Evolutionary conservation across 1,284 basidiomycete species (phyloP).

Genomic region (Puccinia coronata): DNA sequence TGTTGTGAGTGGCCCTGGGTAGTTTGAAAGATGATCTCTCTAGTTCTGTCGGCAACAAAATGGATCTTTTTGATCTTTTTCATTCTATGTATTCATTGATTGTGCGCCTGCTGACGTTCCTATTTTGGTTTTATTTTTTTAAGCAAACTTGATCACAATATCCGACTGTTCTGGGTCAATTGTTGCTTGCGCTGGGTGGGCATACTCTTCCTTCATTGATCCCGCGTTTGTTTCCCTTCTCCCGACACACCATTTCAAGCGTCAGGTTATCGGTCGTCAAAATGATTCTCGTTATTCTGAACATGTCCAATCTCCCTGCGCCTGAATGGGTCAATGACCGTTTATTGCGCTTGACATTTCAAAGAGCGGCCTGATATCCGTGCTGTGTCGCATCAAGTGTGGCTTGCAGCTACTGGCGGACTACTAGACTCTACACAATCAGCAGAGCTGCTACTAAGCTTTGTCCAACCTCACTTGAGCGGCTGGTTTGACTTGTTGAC

Average conservation of each 20-base stretch:
- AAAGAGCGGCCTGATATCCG: constrained; percentile 89
- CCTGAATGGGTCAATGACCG: constrained; percentile 75
- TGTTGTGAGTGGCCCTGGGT: constrained; percentile 85
- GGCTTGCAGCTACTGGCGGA: constrained; percentile 71
- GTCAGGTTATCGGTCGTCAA: constrained; percentile 92
- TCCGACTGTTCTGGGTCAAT: constrained; percentile 73
- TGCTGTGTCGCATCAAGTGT: constrained; percentile 73
- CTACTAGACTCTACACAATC: constrained; percentile 60
- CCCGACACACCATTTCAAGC: constrained; percentile 91
- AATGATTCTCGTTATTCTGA: constrained; percentile 81
- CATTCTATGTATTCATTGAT: constrained; percentile 6
- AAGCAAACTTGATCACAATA: constrained; percentile 77
- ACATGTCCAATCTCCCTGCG: constrained; percentile 71
- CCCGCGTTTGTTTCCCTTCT: constrained; percentile 89
- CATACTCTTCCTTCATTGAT: constrained; percentile 73
- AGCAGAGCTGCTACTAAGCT: constrained; percentile 64
- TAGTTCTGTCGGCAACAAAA: constrained; percentile 92
- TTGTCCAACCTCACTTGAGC: constrained; percentile 64
- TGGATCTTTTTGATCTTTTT: constrained; percentile 82
- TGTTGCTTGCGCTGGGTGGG: constrained; percentile 68
- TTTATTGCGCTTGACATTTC: constrained; percentile 82
- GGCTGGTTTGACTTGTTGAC: constrained; percentile 53
- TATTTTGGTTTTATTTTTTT: constrained; percentile 36
- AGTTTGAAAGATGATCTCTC: constrained; percentile 96
- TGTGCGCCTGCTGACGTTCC: constrained; percentile 14